A percentile compares a stretch with the other conserved stretches of the same genome.
These are phyloP conservation scores for Priceomyces haplophilus DNA, from an alignment of 805 yeast species.

Conservation along the genomic window DNA sequence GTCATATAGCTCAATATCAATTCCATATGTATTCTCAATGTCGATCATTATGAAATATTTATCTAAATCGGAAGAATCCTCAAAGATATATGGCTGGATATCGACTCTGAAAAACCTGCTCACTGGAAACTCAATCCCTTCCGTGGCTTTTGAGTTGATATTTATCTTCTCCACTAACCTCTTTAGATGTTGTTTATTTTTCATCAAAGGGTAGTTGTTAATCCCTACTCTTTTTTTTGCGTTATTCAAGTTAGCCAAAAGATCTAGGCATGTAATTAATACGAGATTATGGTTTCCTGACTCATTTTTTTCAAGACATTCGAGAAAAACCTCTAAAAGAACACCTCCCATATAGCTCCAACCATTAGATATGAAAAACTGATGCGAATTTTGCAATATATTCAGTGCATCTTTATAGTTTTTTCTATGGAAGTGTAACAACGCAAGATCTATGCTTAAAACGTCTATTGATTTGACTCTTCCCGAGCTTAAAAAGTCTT, in stretches of 20 bases:
- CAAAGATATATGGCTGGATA: constrained; percentile 36
- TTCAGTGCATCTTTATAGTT: constrained; percentile 60
- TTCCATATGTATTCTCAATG: constrained; percentile 28
- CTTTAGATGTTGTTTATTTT: constrained; percentile 14
- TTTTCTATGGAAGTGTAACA: constrained; percentile 56
- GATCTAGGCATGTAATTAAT: constrained; percentile 38
- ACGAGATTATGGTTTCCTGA: constrained; percentile 25
- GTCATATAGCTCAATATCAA: constrained; percentile 18
- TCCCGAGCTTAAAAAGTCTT: constrained; percentile 47
- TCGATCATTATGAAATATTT: constrained; percentile 34
- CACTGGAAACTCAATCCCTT: constrained; percentile 27
- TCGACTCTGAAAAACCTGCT: constrained; percentile 33
- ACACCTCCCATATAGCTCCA: constrained; percentile 72
- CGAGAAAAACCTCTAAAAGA: constrained; percentile 64
- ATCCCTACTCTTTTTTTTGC: constrained; percentile 18
- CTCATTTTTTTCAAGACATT: constrained; percentile 54
- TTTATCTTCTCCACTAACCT: constrained; percentile 17
- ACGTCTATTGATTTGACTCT: constrained; percentile 68
- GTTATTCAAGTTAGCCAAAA: constrained; percentile 31
- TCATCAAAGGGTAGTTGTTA: constrained; percentile 25
- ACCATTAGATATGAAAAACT: constrained; percentile 61
- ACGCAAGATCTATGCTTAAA: constrained; percentile 75
- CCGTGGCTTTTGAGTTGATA: constrained; percentile 14
- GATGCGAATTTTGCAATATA: constrained; percentile 66
- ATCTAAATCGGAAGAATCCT: constrained; percentile 26